A percentile compares a stretch with the other conserved stretches of the same genome.
phyloP scores from a whole-genome alignment of 1,284 basidiomycete species.

The Austropuccinia psidii region DNA sequence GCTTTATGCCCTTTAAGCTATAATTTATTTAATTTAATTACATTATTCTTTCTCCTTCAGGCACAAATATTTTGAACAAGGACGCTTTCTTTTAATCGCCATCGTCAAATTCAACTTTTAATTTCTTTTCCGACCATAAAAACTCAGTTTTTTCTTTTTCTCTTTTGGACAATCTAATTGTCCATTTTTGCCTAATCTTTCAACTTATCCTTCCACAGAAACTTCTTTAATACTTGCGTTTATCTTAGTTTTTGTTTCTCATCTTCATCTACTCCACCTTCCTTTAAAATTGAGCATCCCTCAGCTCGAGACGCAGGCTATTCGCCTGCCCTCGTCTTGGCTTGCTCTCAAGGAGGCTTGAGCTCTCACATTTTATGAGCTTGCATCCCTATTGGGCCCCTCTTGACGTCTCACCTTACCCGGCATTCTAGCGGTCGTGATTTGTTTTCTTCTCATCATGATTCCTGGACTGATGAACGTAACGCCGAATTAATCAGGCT shows the following conservation, averaged over 20 bases:
- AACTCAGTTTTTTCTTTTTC: no score
- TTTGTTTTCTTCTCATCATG: background rate
- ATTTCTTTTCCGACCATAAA: no score
- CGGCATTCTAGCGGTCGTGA: background rate
- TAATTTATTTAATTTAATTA: no score
- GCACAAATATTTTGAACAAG: no score
- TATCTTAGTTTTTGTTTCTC: background rate
- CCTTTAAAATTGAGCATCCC: conserved; percentile 20
- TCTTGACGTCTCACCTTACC: conserved; percentile 1
- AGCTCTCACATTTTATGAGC: background rate
- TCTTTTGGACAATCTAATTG: background rate
- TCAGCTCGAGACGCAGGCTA: conserved; percentile 20
- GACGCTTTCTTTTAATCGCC: no score
- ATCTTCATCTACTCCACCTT: background rate
- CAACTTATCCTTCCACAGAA: background rate
- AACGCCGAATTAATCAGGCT: background rate
- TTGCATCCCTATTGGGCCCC: conserved; percentile 16
- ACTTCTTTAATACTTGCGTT: background rate
- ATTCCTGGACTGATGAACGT: background rate
- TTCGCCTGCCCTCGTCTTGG: conserved; percentile 29
- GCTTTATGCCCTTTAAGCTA: no score
- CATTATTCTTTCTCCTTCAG: no score
- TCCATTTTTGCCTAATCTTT: background rate
- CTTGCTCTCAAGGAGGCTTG: conserved; percentile 14
- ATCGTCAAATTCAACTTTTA: no score